Base-by-base conservation (phyloP, 768 basidiomycete species). In the Suillus variegatus region DNA sequence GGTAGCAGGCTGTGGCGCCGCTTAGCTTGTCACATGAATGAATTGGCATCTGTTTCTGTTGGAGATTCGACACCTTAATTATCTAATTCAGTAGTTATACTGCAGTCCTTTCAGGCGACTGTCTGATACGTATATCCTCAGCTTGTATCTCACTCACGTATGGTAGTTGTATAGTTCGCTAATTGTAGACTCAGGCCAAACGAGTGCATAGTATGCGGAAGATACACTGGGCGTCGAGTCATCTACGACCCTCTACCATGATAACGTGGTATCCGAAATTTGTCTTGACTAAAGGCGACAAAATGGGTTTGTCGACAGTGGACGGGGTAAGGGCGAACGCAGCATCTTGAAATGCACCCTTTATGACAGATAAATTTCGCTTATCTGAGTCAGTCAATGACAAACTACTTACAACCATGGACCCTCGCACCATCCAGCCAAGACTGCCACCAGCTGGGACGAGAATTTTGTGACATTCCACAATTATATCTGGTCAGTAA, bases 251-350 rank as follows among this genome's bases (percentile, higher is more conserved):
- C 78, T 95, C 93, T 8, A 94, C 93, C 91, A 95, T 92, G 75
- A 95, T 94, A 71, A 95, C 88, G 74, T 95, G 93, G 76, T 94
- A 95, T 16, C 93, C 93, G 72, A 88, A 88, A 66, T 84, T 86
- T 7, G 93, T 95, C 78, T 94, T 95, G 41, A 94, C 89, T 58
- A 94, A 84, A 18, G 87, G 77, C 2, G 92, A 91, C 20, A 86
- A 72, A 60, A 84, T 78, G 4, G 93, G 93, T 68, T 91, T 93
- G 76, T 93, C 93, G 66, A 91, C 86, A 4, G 90, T 85, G 9
- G 93, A 95, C 3, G 93, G 92, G 35, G 84, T 80, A 56, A 95
- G 82, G 20, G 86, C 87, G 75, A 95, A 95, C 7, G 92, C 93
- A n/a, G 87, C 93, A 64, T 95, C 93, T 77, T 95, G 93, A 76